These are phyloP conservation scores for Arxiozyma bovina DNA, from an alignment of 1,139 yeast genomes.

Conservation along the genomic window DNA sequence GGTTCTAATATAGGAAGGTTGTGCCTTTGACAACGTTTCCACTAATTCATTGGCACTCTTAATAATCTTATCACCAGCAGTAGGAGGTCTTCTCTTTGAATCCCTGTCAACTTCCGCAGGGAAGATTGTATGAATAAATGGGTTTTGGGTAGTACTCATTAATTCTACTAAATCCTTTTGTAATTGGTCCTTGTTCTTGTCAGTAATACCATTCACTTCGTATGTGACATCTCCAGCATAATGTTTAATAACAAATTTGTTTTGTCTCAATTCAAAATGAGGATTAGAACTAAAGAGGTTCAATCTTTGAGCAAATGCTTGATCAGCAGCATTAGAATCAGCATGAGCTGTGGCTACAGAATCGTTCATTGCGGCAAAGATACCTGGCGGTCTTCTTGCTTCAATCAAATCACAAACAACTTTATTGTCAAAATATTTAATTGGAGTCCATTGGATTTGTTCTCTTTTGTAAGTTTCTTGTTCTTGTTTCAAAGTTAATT, in stretches of 20 bases:
- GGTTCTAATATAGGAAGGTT: conserved; percentile 94
- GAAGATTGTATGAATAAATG: conserved; percentile 59
- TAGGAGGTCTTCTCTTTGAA: conserved; percentile 80
- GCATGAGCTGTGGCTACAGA: conserved; percentile 99
- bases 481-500: conserved; percentile 88
- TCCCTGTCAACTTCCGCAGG: conserved; percentile 71
- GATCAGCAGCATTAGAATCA: conserved; percentile 94
- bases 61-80: conserved; percentile 96
- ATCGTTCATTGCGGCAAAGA: conserved; percentile 93
- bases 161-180: conserved; percentile 80
- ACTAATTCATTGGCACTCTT: conserved; percentile 85
- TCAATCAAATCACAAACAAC: conserved; percentile 97
- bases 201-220: conserved; percentile 86
- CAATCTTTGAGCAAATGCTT: conserved; percentile 86
- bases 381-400: conserved; percentile 90
- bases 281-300: conserved; percentile 75
- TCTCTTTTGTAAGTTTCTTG: conserved; percentile 96
- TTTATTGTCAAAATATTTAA: conserved; percentile 90
- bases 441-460: conserved; percentile 95
- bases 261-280: conserved; percentile 83
- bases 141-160: conserved; percentile 60
- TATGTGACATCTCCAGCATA: conserved; percentile 98
- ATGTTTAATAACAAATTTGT: conserved; percentile 85
- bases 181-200: conserved; percentile 92
- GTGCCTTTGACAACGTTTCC: conserved; percentile 78